Percentiles rank a stretch among this genome's conserved stretches.
phyloP scores from a whole-genome alignment of 1,284 basidiomycete genomes.

The Cutaneotrichosporon sp. region DNA sequence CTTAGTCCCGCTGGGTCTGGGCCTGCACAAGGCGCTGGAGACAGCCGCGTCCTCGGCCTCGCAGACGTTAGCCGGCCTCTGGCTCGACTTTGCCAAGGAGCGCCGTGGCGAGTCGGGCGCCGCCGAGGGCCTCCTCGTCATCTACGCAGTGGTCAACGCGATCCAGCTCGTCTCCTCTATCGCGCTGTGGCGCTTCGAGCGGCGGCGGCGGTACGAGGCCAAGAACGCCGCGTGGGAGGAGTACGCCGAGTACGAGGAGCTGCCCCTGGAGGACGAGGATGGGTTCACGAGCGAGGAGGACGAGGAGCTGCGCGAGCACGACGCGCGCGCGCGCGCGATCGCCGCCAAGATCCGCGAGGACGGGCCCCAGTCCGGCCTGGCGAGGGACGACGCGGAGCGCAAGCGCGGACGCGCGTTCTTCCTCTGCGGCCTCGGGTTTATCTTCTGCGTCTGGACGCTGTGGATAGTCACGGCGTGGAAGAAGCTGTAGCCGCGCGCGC shows the following conservation, averaged over 20 bases:
- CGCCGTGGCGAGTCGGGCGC: conserved; percentile 8
- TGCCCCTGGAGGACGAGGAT: conserved; percentile 24
- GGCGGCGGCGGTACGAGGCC: conserved; percentile 17
- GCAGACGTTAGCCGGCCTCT: conserved; percentile 68
- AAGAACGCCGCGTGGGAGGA: background rate
- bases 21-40: conserved; percentile 75
- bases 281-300: conserved; percentile 17
- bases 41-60: conserved; percentile 69
- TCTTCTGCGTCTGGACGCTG: conserved; percentile 65
- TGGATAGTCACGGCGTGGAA: conserved; percentile 63
- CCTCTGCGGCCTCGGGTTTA: conserved; percentile 53
- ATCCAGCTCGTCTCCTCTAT: conserved; percentile 62
- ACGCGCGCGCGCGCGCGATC: background rate
- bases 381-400: conserved; percentile 25
- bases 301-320: background rate
- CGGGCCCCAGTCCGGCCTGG: conserved; percentile 23
- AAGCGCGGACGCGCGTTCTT: conserved; percentile 23
- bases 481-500: conserved; percentile 18
- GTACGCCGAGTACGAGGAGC: conserved; percentile 28
- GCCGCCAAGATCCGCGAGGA: conserved; percentile 13
- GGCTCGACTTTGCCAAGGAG: conserved; percentile 57
- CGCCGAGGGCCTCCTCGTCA: conserved; percentile 60
- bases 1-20: conserved; percentile 74
- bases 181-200: conserved; percentile 56
- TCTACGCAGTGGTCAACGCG: conserved; percentile 64